Conservation (phyloP, 306 rosid genomes). For the Glycine tomentella region DNA sequence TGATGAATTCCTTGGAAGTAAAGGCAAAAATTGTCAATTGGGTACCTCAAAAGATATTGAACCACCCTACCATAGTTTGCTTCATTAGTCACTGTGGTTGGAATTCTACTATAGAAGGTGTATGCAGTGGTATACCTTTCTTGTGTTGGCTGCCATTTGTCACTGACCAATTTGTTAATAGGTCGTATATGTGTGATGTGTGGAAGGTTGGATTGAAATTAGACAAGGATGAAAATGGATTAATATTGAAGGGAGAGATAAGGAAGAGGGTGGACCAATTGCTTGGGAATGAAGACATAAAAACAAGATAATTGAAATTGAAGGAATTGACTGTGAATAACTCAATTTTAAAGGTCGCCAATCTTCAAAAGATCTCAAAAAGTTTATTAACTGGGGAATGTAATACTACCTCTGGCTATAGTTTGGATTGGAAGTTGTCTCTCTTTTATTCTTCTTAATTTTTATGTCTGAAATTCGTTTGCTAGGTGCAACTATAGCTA, state of each 20-base stretch:
- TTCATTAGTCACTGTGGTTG: conserved; percentile 66
- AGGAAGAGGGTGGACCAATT: conserved; percentile 53
- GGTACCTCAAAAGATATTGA: conserved; percentile 57
- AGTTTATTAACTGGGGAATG: conserved; percentile 40
- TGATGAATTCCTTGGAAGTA: conserved; percentile 39
- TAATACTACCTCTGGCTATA: background rate
- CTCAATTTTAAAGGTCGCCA: conserved; percentile 17
- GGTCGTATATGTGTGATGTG: conserved; percentile 45
- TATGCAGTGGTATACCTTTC: conserved; percentile 43
- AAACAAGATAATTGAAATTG: conserved; percentile 40
- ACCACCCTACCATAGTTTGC: conserved; percentile 54
- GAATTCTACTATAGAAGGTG: conserved; percentile 57
- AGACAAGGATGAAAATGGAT: conserved; percentile 53
- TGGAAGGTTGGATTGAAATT: conserved; percentile 53
- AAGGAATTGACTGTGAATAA: conserved; percentile 32
- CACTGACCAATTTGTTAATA: conserved; percentile 40
- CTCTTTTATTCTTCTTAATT: background rate
- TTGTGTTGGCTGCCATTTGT: conserved; percentile 53
- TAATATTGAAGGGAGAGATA: conserved; percentile 47
- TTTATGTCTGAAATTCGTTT: background rate
- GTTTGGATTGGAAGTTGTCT: too few species aligned
- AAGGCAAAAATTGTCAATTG: conserved; percentile 51
- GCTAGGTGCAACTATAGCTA: too few species aligned
- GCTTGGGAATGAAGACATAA: conserved; percentile 45
- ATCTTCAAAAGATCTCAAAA: conserved; percentile 32